phyloP scores from a whole-genome alignment of 345 rosid genomes.

The Rubroshorea leprosula region DNA sequence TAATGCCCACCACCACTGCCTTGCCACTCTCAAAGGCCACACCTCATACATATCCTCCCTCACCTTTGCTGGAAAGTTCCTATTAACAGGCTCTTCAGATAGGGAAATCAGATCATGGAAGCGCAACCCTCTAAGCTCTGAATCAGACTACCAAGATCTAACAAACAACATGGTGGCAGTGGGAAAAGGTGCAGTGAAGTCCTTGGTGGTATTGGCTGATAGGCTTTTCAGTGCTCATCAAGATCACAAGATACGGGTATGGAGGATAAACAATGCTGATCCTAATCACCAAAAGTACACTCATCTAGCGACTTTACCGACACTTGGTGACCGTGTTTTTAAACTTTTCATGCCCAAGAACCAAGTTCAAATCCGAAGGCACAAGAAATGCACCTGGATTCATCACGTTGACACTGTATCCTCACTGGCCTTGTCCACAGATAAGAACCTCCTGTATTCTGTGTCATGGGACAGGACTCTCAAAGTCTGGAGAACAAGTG shows the following conservation, averaged over 20 bases:
- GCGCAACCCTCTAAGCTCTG: slow-evolving; percentile 27
- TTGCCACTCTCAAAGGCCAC: slow-evolving; percentile 58
- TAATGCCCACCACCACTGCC: slow-evolving; percentile 36
- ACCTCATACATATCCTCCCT: slow-evolving; percentile 63
- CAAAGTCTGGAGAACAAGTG: slow-evolving; percentile 75
- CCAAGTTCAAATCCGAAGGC: slow-evolving; percentile 67
- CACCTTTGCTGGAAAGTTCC: slow-evolving; percentile 51
- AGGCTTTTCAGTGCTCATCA: slow-evolving; percentile 90
- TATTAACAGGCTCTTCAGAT: slow-evolving; percentile 62
- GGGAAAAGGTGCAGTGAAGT: slow-evolving; percentile 75
- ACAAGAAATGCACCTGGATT: slow-evolving; percentile 78
- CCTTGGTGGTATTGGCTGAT: slow-evolving; percentile 53
- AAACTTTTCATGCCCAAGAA: slow-evolving; percentile 54
- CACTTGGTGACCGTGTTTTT: slow-evolving; percentile 61
- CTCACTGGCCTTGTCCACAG: slow-evolving; percentile 61
- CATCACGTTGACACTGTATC: slow-evolving; percentile 84
- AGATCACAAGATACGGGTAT: slow-evolving; percentile 89
- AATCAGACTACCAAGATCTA: slow-evolving; percentile 19
- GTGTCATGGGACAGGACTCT: slow-evolving; percentile 94
- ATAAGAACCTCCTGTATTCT: slow-evolving; percentile 67
- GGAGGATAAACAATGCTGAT: slow-evolving; percentile 55
- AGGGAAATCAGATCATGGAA: slow-evolving; percentile 64
- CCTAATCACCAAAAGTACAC: slow-evolving; percentile 40
- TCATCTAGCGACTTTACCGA: slow-evolving; percentile 77
- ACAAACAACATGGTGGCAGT: slow-evolving; percentile 28